Base-by-base conservation (phyloP, 73 alveolate species). In the Paramecium primaurelia region DNA sequence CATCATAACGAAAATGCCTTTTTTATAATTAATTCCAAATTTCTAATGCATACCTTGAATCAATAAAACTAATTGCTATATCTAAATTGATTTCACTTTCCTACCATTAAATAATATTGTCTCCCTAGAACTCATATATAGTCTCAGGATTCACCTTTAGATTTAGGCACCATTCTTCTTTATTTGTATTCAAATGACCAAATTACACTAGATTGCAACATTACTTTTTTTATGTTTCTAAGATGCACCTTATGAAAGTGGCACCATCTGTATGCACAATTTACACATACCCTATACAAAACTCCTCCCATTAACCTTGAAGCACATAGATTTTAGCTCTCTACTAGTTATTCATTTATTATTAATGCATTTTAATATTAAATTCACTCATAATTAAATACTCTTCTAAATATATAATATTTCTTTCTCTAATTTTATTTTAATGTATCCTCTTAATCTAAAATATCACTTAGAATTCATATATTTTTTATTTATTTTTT, bases 151-250 rank as follows among this genome's bases (percentile, higher is more conserved):
- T 80, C 51, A 80, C 58, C 28, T 28, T 34, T 26, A 80, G n/a
- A 26, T 80, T 80, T 1, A 80, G 30, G 58, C 77, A 80, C 91
- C 58, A 80, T 12, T 80, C 47, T 45, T 80, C 91, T n/a, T 80
- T 44, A 25, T 80, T 45, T 10, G 42, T 36, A 80, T 45, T 80
- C 91, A 80, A 80, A 47, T 80, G 91, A 44, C 77, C 51, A 45
- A 14, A 28, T 32, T 11, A 26, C 16, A 45, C 75, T 32, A 80
- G 26, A 20, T n/a, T 45, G 28, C 34, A 44, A 80, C 58, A 20
- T 22, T 20, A 20, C 34, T 75, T 34, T 40, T 25, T 10, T 20
- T 34, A 36, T 25, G 30, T 20, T 36, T 80, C 42, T n/a, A 40
- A 73, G 20, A 80, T 80, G 18, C 77, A 10, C 38, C 91, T 80